phyloP scores from a whole-genome alignment of 176 grass and related monocot species.

The Triticum timopheevii region DNA sequence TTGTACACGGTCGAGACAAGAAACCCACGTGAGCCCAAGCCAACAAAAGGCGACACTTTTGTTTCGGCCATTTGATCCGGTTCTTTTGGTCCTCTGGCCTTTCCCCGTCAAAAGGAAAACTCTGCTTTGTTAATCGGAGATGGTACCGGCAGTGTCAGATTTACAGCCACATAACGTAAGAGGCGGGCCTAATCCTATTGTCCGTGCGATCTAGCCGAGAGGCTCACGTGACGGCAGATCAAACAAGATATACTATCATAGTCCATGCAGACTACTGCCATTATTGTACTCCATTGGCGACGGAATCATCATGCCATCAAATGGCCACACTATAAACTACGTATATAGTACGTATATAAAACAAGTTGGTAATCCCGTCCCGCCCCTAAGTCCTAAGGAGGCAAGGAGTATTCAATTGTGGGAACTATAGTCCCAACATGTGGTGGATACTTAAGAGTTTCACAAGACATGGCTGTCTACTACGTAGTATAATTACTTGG shows the following conservation, averaged over 20 bases:
- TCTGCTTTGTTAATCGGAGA: not conserved
- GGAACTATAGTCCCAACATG: constrained; percentile 11
- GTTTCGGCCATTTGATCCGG: not conserved
- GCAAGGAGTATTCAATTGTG: not conserved
- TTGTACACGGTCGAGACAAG: constrained; percentile 22
- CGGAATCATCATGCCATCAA: constrained; percentile 17
- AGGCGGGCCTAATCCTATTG: not conserved
- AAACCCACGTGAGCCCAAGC: not conserved
- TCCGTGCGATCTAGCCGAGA: not conserved
- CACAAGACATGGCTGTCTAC: not conserved
- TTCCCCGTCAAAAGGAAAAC: not conserved
- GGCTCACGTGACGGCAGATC: not conserved
- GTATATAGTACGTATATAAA: too few relatives aligned
- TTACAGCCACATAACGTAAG: not conserved
- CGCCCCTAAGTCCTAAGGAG: not conserved
- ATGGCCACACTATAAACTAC: not conserved
- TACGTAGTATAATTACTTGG: not conserved
- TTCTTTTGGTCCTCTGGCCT: not conserved
- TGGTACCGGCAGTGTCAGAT: not conserved
- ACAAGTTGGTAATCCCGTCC: constrained; percentile 6
- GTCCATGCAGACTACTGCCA: constrained; percentile 17
- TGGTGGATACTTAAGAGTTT: not conserved
- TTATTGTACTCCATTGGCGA: not conserved
- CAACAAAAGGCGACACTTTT: not conserved
- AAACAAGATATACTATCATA: not conserved